Percentiles rank a stretch among this genome's conserved stretches.
Evolutionary conservation across 2,329 filamentous ascomycete genomes (phyloP).

Genomic region (Xylaria arbuscula): DNA sequence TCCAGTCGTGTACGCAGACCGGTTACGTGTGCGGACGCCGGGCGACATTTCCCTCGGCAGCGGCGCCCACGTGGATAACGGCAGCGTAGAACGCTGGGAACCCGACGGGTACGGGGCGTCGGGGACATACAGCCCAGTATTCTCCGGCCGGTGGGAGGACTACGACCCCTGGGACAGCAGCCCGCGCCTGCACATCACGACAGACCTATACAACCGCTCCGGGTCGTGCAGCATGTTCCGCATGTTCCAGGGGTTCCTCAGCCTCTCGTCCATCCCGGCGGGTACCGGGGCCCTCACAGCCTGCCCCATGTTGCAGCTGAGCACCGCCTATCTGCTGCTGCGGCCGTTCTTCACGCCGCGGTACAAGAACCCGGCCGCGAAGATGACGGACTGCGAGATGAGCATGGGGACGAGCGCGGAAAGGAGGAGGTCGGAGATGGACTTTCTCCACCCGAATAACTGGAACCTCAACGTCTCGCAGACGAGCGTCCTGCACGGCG

Average conservation of each 20-base stretch:
- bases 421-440: conserved; percentile 47
- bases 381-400: conserved; percentile 16
- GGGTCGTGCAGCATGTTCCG: conserved; percentile 87
- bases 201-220: conserved; percentile 83
- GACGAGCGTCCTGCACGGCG: conserved; percentile 74
- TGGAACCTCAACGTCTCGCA: conserved; percentile 65
- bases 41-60: conserved; percentile 76
- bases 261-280: conserved; percentile 76
- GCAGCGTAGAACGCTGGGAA: conserved; percentile 82
- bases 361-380: conserved; percentile 51
- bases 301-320: conserved; percentile 79
- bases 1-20: conserved; percentile 76
- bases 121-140: conserved; percentile 77
- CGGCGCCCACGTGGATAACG: conserved; percentile 79
- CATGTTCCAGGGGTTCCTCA: conserved; percentile 91
- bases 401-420: conserved; percentile 12
- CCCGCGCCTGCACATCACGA: conserved; percentile 73
- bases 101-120: conserved; percentile 72
- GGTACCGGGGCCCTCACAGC: conserved; percentile 82
- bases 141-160: conserved; percentile 80
- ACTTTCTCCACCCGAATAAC: conserved; percentile 64
- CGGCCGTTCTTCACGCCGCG: conserved; percentile 81
- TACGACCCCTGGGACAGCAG: conserved; percentile 86
- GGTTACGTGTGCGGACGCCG: conserved; percentile 75
- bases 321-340: conserved; percentile 83